Percentiles rank a stretch among this genome's conserved stretches.
Evolutionary conservation across 2,329 filamentous ascomycete genomes (phyloP).

Genomic region (Hawksworthiomyces lignivorus): DNA sequence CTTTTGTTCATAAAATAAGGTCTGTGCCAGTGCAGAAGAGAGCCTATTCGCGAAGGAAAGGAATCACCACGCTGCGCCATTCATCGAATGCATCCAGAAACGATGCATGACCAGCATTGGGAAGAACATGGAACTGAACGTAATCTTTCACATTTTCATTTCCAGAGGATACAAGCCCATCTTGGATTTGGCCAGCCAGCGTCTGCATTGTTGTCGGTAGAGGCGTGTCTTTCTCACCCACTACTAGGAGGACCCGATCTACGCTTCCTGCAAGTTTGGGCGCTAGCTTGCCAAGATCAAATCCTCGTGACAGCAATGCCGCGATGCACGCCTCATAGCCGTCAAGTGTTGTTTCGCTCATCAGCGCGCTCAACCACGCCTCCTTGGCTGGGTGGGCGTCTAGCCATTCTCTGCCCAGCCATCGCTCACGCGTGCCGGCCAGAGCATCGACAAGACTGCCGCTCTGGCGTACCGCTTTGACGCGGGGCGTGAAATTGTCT

Average conservation of each 20-base stretch:
- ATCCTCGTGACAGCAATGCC: conserved; percentile 28
- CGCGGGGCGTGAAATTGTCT: conserved; percentile 29
- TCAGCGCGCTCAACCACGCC: conserved; percentile 17
- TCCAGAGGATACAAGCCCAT: conserved; percentile 21
- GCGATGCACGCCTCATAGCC: conserved; percentile 34
- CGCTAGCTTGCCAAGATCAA: conserved; percentile 29
- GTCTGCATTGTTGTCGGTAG: conserved; percentile 30
- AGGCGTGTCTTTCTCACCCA: conserved; percentile 34
- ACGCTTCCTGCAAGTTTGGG: conserved; percentile 25
- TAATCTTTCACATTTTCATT: conserved; percentile 15
- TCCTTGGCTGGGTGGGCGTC: conserved; percentile 19
- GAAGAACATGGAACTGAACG: conserved; percentile 28
- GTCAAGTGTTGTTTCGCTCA: conserved; percentile 30
- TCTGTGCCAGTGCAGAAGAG: too few species aligned
- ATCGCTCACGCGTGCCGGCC: conserved; percentile 7
- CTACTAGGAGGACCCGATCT: conserved; percentile 29
- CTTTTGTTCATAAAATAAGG: too few species aligned
- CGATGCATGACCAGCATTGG: conserved; percentile 29
- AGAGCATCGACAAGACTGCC: neutral
- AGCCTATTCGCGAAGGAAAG: too few species aligned
- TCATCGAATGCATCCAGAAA: conserved; percentile 30
- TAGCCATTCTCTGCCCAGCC: conserved; percentile 29
- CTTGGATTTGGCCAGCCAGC: conserved; percentile 29
- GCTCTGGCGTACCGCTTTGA: conserved; percentile 24
- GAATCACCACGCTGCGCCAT: conserved; percentile 22